Conservation (phyloP, 169 alveolate genomes). For the Cryptosporidium andersoni region DNA sequence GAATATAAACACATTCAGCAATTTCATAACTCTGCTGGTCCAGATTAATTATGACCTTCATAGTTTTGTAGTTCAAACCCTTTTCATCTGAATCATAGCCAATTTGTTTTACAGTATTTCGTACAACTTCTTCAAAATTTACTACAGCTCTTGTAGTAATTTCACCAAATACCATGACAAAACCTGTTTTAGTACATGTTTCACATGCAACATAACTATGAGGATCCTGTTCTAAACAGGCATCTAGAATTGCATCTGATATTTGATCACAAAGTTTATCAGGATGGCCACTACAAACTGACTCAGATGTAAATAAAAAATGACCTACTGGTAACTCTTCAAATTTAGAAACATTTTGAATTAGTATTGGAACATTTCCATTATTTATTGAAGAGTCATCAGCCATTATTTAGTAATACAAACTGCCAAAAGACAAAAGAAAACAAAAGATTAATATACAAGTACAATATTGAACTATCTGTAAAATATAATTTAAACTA, state of each 20-base stretch:
- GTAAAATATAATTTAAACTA: too few species aligned
- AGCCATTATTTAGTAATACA: too few species aligned
- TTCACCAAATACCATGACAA: conserved; percentile 97
- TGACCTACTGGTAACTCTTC: background rate
- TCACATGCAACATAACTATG: conserved; percentile 93
- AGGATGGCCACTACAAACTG: conserved; percentile 99
- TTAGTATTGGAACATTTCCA: background rate
- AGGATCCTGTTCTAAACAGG: conserved; percentile 95
- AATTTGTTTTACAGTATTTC: conserved; percentile 91
- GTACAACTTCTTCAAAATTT: conserved; percentile 92
- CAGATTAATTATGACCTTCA: conserved; percentile 90
- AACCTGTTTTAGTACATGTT: conserved; percentile 92
- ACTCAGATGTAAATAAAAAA: conserved; percentile 97
- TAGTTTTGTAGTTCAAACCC: conserved; percentile 95
- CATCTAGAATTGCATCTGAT: conserved; percentile 99
- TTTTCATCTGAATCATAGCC: conserved; percentile 89
- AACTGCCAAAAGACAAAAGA: too few species aligned
- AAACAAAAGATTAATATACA: too few species aligned
- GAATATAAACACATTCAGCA: conserved; percentile 95
- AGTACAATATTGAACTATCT: too few species aligned
- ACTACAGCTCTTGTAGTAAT: conserved; percentile 92
- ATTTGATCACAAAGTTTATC: conserved; percentile 99
- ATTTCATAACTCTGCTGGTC: conserved; percentile 95
- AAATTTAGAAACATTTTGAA: background rate
- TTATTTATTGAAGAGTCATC: background rate